Conservation (phyloP, 805 yeast species). For the Lachancea thermotolerans region DNA sequence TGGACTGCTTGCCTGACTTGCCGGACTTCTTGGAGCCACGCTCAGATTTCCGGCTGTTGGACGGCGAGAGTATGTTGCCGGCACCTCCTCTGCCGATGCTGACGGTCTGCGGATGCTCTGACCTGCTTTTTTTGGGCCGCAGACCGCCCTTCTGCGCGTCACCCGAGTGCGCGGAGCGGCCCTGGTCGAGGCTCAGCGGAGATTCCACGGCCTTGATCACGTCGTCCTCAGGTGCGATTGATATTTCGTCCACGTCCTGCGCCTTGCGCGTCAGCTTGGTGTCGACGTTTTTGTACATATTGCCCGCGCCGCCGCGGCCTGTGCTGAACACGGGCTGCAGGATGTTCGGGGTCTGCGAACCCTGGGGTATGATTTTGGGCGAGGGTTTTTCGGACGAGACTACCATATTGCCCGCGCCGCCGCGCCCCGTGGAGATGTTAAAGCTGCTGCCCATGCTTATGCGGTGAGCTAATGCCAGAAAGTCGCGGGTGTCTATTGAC, state of each 20-base stretch:
- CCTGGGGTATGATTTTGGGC: slow-evolving; percentile 51
- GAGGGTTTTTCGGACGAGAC: slow-evolving; percentile 38
- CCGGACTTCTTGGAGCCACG: slow-evolving; percentile 4
- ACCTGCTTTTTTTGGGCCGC: slow-evolving; percentile 8
- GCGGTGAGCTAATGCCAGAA: neutral
- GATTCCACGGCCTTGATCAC: slow-evolving; percentile 1
- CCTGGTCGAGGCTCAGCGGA: slow-evolving; percentile 6
- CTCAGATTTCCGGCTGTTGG: slow-evolving; percentile 11
- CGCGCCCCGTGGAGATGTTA: slow-evolving; percentile 58
- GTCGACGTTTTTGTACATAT: slow-evolving; percentile 59
- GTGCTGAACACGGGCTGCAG: slow-evolving; percentile 54
- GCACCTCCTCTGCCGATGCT: slow-evolving; percentile 33
- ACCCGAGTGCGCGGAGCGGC: slow-evolving; percentile 9
- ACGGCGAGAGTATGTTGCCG: slow-evolving; percentile 30
- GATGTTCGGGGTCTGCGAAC: slow-evolving; percentile 55
- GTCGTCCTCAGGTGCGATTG: slow-evolving; percentile 24
- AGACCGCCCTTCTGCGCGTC: neutral
- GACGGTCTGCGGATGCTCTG: slow-evolving; percentile 18
- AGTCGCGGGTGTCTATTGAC: too few species aligned
- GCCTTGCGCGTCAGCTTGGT: slow-evolving; percentile 52
- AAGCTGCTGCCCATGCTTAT: slow-evolving; percentile 6
- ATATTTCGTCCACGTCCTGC: slow-evolving; percentile 51
- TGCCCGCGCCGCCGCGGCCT: slow-evolving; percentile 77
- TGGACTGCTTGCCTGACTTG: slow-evolving; percentile 5
- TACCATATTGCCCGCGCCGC: slow-evolving; percentile 69